Conservation (phyloP, 2,329 filamentous ascomycete species). For the Trichoderma pleuroti region DNA sequence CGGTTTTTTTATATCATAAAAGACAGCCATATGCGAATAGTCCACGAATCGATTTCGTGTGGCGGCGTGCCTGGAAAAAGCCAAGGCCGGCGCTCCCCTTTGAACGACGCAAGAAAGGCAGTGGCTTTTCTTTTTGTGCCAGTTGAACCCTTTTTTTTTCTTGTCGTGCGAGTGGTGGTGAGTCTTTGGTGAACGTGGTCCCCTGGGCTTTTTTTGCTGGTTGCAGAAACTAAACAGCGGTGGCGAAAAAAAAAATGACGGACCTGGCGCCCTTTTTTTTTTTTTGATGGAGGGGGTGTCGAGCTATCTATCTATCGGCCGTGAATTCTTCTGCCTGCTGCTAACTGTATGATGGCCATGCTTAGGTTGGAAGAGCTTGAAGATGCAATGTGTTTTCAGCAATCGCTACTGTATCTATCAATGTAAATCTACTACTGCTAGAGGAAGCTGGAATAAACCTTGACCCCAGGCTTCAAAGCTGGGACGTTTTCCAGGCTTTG, state of each 20-base stretch:
- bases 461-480: background rate
- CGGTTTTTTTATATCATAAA: background rate
- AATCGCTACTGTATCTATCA: background rate
- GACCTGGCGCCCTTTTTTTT: too few relatives aligned
- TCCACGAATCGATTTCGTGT: background rate
- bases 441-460: background rate
- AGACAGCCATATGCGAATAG: background rate
- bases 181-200: background rate
- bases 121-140: background rate
- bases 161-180: background rate
- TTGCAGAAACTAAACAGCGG: background rate
- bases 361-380: background rate
- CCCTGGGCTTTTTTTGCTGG: background rate
- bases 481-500: background rate
- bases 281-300: background rate
- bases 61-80: slow-evolving; percentile 11
- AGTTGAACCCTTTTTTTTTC: background rate
- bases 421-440: background rate
- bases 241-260: slow-evolving; percentile 2
- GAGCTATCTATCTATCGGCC: background rate
- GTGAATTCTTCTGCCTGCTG: background rate
- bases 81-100: background rate
- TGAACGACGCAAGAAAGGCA: background rate
- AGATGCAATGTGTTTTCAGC: background rate
- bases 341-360: background rate